These are phyloP conservation scores for Selenicereus undatus DNA, from an alignment of 148 eudicot genomes.

Conservation along the genomic window DNA sequence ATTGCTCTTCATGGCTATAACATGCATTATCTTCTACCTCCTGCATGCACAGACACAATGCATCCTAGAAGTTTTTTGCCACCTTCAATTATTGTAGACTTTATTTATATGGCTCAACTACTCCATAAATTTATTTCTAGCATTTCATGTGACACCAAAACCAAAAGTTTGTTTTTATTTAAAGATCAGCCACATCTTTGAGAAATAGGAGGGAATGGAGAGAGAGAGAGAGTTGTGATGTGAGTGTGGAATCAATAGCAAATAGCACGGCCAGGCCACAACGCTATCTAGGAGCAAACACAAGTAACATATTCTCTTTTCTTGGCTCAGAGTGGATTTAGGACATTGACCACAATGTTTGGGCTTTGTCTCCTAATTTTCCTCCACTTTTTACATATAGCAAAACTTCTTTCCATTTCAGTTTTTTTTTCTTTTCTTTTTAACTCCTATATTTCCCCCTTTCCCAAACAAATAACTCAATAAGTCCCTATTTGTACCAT, in stretches of 20 bases:
- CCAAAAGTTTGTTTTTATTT: not conserved
- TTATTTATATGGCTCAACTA: not conserved
- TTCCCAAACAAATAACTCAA: not conserved
- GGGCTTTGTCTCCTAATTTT: not conserved
- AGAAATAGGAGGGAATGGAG: slow-evolving; percentile 15
- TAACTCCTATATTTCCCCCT: too few relatives aligned
- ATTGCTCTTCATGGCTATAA: slow-evolving; percentile 31
- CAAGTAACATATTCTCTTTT: slow-evolving; percentile 8
- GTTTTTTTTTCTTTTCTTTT: too few relatives aligned
- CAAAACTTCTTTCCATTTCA: not conserved
- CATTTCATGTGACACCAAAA: slow-evolving; percentile 4
- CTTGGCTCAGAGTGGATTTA: slow-evolving; percentile 37
- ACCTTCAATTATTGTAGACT: not conserved
- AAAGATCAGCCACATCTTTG: slow-evolving; percentile 31
- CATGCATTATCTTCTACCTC: slow-evolving; percentile 24
- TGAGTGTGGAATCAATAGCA: slow-evolving; percentile 11
- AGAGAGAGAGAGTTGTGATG: slow-evolving; percentile 5
- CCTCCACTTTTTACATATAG: not conserved
- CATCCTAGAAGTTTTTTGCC: not conserved
- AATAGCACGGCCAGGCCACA: slow-evolving; percentile 15
- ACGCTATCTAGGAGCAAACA: slow-evolving; percentile 11
- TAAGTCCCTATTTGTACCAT: too few relatives aligned
- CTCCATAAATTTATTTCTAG: not conserved
- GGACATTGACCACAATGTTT: slow-evolving; percentile 30
- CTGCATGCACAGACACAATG: not conserved